Percentiles rank a stretch among this genome's conserved stretches.
phyloP scores from a whole-genome alignment of 768 basidiomycete genomes.

The Agrocybe pediades region DNA sequence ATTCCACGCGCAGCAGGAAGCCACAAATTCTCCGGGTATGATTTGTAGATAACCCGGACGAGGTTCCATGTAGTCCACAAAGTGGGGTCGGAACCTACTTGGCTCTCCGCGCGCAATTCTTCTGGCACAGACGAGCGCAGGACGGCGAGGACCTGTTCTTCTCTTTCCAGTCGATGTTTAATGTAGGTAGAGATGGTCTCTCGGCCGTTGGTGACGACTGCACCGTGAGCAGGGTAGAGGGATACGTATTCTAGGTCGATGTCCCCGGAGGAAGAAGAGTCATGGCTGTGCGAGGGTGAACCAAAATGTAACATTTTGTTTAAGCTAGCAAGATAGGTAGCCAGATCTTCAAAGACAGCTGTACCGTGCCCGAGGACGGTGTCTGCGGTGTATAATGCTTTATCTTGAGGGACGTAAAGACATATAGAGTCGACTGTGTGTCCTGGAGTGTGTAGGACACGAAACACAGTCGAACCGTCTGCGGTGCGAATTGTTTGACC shows the following conservation, averaged over 20 bases:
- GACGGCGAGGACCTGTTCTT: constrained; percentile 69
- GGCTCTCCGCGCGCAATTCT: constrained; percentile 8
- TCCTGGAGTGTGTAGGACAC: constrained; percentile 84
- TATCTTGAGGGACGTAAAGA: constrained; percentile 68
- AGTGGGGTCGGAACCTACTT: constrained; percentile 8
- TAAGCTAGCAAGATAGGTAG: constrained; percentile 67
- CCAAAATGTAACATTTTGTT: constrained; percentile 54
- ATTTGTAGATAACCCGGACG: constrained; percentile 67
- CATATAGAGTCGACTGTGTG: constrained; percentile 88
- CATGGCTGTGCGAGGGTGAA: constrained; percentile 12
- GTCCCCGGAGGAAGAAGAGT: background rate
- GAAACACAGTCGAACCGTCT: constrained; percentile 37
- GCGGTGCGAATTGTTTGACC: constrained; percentile 49
- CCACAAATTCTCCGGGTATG: constrained; percentile 73
- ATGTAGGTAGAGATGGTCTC: constrained; percentile 72
- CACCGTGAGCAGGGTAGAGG: constrained; percentile 92
- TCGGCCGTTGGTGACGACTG: constrained; percentile 65
- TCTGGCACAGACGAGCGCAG: constrained; percentile 38
- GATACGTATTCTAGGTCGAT: constrained; percentile 33
- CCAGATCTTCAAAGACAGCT: constrained; percentile 84
- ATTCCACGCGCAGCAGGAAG: constrained; percentile 71
- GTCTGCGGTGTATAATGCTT: constrained; percentile 86
- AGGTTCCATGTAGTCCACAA: constrained; percentile 68
- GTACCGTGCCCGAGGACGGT: constrained; percentile 91
- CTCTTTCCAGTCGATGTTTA: constrained; percentile 77